Evolutionary conservation across 495 filamentous ascomycete genomes (phyloP).

Genomic region (Trichoderma orchidacearum): DNA sequence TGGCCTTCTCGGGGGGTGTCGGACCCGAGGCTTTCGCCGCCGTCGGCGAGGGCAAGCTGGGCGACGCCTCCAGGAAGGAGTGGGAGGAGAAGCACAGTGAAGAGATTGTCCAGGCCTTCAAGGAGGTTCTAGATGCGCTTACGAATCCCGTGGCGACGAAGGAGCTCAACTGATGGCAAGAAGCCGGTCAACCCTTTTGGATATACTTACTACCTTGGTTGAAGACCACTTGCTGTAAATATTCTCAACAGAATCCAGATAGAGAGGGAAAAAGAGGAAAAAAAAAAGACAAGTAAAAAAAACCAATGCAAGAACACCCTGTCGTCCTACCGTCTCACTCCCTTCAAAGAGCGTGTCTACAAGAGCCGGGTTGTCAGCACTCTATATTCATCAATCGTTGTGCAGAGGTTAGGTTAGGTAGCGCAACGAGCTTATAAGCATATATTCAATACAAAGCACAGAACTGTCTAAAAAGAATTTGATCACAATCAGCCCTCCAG

Average conservation of each 20-base stretch:
- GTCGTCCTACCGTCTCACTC: too few relatives aligned
- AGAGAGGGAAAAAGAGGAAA: too few relatives aligned
- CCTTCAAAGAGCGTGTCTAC: too few relatives aligned
- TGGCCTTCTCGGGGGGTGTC: slow-evolving; percentile 13
- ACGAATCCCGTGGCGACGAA: neutral
- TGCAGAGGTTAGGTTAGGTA: neutral
- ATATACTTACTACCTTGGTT: neutral
- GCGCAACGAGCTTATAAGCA: neutral
- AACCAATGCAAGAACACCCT: neutral
- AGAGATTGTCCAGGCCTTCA: slow-evolving; percentile 14
- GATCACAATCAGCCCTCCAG: neutral
- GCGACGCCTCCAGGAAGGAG: slow-evolving; percentile 8
- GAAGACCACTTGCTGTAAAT: too few relatives aligned
- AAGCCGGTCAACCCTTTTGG: neutral
- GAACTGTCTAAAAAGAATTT: neutral
- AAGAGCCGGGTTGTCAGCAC: too few relatives aligned
- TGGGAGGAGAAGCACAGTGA: slow-evolving; percentile 15
- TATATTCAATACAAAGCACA: neutral
- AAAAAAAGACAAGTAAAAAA: neutral
- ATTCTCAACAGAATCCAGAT: too few relatives aligned
- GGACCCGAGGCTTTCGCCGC: slow-evolving; percentile 11
- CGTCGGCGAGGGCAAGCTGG: slow-evolving; percentile 15
- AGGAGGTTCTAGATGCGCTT: slow-evolving; percentile 9
- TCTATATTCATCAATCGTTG: too few relatives aligned
- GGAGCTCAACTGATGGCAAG: neutral